Evolutionary conservation across 2,329 filamentous ascomycete species (phyloP).

Genomic region (Xylaria arbuscula): DNA sequence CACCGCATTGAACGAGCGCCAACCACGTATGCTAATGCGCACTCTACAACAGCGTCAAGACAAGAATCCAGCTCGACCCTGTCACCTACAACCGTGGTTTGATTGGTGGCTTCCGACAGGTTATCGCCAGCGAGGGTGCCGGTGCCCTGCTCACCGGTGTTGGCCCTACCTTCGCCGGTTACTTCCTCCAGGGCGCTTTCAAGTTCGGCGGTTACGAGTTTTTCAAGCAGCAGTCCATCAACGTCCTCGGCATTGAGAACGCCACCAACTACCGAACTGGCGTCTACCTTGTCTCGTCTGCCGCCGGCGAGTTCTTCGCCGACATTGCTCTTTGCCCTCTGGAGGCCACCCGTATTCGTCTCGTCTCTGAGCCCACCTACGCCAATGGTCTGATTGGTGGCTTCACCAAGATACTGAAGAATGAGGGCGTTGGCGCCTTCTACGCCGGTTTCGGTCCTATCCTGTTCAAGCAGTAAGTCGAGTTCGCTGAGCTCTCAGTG

Average conservation of each 20-base stretch:
- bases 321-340: constrained; percentile 80
- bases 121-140: constrained; percentile 76
- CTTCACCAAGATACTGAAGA: constrained; percentile 75
- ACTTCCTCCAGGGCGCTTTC: constrained; percentile 83
- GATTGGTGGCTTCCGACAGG: constrained; percentile 78
- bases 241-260: constrained; percentile 72
- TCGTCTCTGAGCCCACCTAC: constrained; percentile 78
- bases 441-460: constrained; percentile 81
- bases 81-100: constrained; percentile 79
- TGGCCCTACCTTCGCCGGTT: constrained; percentile 78
- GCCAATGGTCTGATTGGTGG: constrained; percentile 74
- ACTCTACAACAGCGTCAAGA: constrained; percentile 72
- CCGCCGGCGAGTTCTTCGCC: constrained; percentile 64
- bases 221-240: constrained; percentile 83
- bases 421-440: constrained; percentile 77
- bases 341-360: constrained; percentile 81
- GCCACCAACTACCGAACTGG: constrained; percentile 74
- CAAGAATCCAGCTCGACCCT: constrained; percentile 81
- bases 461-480: constrained; percentile 73
- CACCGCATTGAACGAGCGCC: constrained; percentile 14
- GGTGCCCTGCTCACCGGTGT: constrained; percentile 77
- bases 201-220: constrained; percentile 86
- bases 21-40: constrained; percentile 18
- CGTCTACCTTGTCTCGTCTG: constrained; percentile 71
- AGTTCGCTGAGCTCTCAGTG: neutral